phyloP scores from a whole-genome alignment of 495 filamentous ascomycete species.

The Lasiosphaeriaceae sp. region DNA sequence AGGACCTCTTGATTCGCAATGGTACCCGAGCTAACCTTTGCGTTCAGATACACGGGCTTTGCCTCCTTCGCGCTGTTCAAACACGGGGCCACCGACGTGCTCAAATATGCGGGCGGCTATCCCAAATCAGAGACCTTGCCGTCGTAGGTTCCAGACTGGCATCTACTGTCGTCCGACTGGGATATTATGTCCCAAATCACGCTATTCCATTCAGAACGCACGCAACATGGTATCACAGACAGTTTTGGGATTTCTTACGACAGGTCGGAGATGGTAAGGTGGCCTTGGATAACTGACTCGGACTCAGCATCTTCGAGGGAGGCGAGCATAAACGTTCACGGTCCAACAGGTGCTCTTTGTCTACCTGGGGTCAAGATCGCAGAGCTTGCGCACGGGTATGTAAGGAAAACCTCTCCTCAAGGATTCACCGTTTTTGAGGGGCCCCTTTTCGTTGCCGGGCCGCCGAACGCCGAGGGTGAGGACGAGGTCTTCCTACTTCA shows the following conservation, averaged over 20 bases:
- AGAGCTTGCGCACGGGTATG: conserved; percentile 1
- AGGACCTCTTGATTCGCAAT: too few species aligned
- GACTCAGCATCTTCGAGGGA: neutral
- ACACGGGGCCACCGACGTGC: conserved; percentile 5
- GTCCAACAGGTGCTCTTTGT: conserved; percentile 11
- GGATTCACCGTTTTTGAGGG: neutral
- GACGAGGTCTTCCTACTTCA: conserved; percentile 13
- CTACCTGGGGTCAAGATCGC: conserved; percentile 10
- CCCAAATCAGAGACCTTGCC: conserved; percentile 13
- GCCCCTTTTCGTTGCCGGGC: conserved; percentile 6
- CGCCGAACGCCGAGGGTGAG: neutral
- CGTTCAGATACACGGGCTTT: conserved; percentile 15
- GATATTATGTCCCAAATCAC: conserved; percentile 10
- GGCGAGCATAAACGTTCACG: conserved; percentile 7
- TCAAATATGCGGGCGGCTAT: conserved; percentile 15
- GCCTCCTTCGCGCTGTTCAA: conserved; percentile 14
- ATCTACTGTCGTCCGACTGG: conserved; percentile 13
- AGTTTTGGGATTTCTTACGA: neutral
- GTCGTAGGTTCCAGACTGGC: conserved; percentile 24
- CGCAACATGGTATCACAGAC: neutral
- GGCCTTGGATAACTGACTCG: neutral
- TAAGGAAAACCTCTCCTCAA: neutral
- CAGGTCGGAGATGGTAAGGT: neutral
- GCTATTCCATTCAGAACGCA: neutral
- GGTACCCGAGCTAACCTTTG: neutral